Evolutionary conservation across 148 eudicot genomes (phyloP).

Genomic region (Rhododendron mucronatum): DNA sequence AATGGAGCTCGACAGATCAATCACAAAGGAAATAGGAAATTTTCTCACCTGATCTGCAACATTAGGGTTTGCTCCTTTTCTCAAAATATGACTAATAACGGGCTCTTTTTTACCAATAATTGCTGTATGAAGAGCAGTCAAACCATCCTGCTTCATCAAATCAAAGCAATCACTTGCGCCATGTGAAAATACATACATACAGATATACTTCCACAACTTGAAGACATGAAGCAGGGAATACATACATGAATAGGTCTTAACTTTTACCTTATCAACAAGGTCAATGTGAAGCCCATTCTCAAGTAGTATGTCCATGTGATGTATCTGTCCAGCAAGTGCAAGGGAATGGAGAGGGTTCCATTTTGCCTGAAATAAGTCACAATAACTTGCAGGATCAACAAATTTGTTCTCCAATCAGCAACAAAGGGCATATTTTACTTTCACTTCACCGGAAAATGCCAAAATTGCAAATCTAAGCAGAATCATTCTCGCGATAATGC

Average conservation of each 20-base stretch:
- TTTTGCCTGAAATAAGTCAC: slow-evolving; percentile 46
- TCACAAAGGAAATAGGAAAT: not conserved
- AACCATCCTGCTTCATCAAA: slow-evolving; percentile 58
- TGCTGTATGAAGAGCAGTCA: slow-evolving; percentile 80
- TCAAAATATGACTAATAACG: slow-evolving; percentile 83
- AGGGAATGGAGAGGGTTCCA: slow-evolving; percentile 82
- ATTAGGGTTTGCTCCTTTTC: slow-evolving; percentile 89
- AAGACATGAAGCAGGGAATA: not conserved
- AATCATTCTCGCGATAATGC: not conserved
- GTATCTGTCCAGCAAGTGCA: slow-evolving; percentile 86
- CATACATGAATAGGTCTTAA: not conserved
- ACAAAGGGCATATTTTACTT: not conserved
- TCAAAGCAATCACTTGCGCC: slow-evolving; percentile 6
- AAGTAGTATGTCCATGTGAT: slow-evolving; percentile 65
- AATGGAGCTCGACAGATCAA: not conserved
- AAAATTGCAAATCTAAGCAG: not conserved
- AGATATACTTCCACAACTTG: not conserved
- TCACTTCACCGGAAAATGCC: not conserved
- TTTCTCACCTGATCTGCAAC: slow-evolving; percentile 59
- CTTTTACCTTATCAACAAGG: slow-evolving; percentile 59
- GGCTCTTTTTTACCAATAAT: slow-evolving; percentile 86
- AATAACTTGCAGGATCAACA: not conserved
- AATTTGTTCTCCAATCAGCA: not conserved
- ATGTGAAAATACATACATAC: not conserved
- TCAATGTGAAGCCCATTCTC: slow-evolving; percentile 57